Evolutionary conservation across 176 grass and related monocot genomes (phyloP), one percentile per base, ranked within the genome.

Genomic region (Poa pratensis): DNA sequence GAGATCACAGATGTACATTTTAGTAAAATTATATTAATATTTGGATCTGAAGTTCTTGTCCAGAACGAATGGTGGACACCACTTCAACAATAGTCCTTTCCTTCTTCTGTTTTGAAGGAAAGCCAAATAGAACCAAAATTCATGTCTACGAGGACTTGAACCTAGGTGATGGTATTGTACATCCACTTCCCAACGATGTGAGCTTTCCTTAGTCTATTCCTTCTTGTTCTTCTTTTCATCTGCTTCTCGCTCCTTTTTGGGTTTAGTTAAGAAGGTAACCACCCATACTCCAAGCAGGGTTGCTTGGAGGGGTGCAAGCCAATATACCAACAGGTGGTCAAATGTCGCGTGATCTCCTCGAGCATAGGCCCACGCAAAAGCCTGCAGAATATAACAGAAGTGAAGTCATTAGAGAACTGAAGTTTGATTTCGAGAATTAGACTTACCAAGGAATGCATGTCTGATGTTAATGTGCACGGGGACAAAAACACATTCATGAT

Each of bases 321-420:
- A 98, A 80, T 98, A 98, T 13, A 95, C 96, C 77, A 98, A 37
- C 22, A 99, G 75, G 82, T 99, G 96, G 30, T 99, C 93, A 27
- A 95, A 59, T 55, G 82, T 94, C 68, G 86, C 57, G 34, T 96
- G 96, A 83, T 99, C 96, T 45, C 96, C 93, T 70, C 93, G 90
- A 73, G 91, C 90, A 96, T 90, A 99, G 24, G 93, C 96, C 96
- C 96, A 99, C 59, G 90, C 96, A 88, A 99, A 96, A 75, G 96
- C 96, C 96, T 99, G 49, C 7, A 52, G 23, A 80, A 81, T 27
- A 87, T 50, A 92, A 13, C 54, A 73, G 15, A 77, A 53, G 66
- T 6, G 28, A 85, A 64, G 81, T 45, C 17, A 27, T 93, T 42
- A 84, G 60, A 73, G 51, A 83, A 78, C 10, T 67, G 28, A 78